Conservation (phyloP, 257 asterid genomes). For the Scutellaria galericulata region DNA sequence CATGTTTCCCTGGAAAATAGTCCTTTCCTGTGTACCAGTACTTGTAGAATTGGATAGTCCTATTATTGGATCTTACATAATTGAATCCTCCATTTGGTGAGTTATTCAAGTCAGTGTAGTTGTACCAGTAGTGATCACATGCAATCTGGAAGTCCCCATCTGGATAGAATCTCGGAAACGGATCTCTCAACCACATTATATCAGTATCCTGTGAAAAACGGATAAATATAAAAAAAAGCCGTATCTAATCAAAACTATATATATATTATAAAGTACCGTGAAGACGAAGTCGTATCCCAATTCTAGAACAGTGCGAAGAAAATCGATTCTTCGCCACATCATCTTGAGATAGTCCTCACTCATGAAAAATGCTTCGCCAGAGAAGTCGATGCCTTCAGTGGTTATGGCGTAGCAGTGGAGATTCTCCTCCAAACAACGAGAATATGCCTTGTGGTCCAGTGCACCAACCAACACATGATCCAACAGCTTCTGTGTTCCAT, state of each 20-base stretch:
- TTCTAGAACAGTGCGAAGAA: slow-evolving; percentile 47
- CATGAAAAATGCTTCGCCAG: slow-evolving; percentile 59
- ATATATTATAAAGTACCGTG: slow-evolving; percentile 41
- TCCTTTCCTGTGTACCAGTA: slow-evolving; percentile 48
- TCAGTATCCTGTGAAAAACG: slow-evolving; percentile 49
- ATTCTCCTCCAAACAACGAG: slow-evolving; percentile 43
- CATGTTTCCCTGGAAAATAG: slow-evolving; percentile 53
- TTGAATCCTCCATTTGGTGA: slow-evolving; percentile 67
- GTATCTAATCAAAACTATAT: background rate
- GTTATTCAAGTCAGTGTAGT: slow-evolving; percentile 41
- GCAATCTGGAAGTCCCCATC: slow-evolving; percentile 65
- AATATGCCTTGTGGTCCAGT: slow-evolving; percentile 52
- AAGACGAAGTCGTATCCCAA: slow-evolving; percentile 56
- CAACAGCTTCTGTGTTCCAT: slow-evolving; percentile 47
- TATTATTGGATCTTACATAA: slow-evolving; percentile 52
- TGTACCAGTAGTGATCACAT: slow-evolving; percentile 52
- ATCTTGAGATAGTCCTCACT: slow-evolving; percentile 51
- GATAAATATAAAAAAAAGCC: too few relatives aligned
- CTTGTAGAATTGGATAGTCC: slow-evolving; percentile 54
- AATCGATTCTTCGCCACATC: slow-evolving; percentile 65
- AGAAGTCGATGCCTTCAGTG: slow-evolving; percentile 48
- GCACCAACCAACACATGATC: slow-evolving; percentile 56
- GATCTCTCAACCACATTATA: slow-evolving; percentile 66
- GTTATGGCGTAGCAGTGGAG: slow-evolving; percentile 50
- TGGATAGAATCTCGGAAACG: slow-evolving; percentile 51